Evolutionary conservation across 768 basidiomycete species (phyloP), one percentile per base, ranked within the genome.

Genomic region (Tulasnella sp.): DNA sequence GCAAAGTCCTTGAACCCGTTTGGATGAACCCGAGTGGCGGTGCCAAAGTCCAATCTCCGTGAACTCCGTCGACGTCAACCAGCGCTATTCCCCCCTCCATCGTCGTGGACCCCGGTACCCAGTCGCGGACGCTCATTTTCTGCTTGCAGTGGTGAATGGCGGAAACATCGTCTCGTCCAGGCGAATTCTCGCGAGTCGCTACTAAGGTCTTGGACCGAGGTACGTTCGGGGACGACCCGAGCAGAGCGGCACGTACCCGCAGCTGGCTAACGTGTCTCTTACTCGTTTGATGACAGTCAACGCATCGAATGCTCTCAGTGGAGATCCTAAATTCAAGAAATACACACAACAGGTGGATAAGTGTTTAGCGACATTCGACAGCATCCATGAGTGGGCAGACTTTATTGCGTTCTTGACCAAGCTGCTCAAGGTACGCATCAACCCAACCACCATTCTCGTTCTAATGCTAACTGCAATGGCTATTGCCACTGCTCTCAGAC

Each of bases 301-400:
- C 44, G 78, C 78, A 40, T 41, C 78, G 9, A 72, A 64, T 48
- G 64, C 78, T 34, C 78, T 80, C 0, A 80, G 78, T 44, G 72
- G 64, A 72, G 97, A 99, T 88, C 94, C 95, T 20, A 97, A 96
- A 85, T 98, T 92, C 88, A 96, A 94, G 88, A 98, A 98, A 87
- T 98, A 96, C 86, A 89, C 92, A 0, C 92, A 93, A 79, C 94
- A 96, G 83, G 95, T 99, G 74, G 98, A 99, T 85, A 93, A 93
- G 86, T 96, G 94, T 83, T 89, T 99, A 72, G 93, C 92, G 81
- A 93, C 96, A 1, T 99, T 99, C 84, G 96, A 98, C 84, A 95
- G 92, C 84, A 96, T 98, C 80, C 95, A 97, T 80, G 98, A 99
- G 87, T 99, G 98, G 98, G 97, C 98, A 81, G 98, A 99, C 87